phyloP scores from a whole-genome alignment of 2,329 filamentous ascomycete genomes.

The Thielaviopsis punctulata region DNA sequence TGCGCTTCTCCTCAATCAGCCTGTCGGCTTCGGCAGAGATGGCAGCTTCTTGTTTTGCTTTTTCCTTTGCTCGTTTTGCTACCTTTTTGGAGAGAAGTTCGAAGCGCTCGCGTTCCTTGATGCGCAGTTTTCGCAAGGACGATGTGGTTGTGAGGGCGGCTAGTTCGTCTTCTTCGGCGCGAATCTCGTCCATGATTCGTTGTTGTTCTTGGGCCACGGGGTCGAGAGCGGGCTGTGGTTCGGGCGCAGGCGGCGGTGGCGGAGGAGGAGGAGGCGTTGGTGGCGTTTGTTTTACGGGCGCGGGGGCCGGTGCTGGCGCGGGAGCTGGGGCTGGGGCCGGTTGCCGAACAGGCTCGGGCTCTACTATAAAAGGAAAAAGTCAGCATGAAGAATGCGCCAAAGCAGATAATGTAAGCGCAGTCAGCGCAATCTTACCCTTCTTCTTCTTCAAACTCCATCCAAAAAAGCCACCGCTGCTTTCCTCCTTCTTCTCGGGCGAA shows the following conservation, averaged over 20 bases:
- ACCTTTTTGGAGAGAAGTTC: constrained; percentile 1
- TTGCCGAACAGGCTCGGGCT: constrained; percentile 3
- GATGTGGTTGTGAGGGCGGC: neutral
- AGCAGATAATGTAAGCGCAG: too few species aligned
- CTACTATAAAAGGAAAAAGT: constrained; percentile 1
- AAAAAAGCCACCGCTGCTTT: constrained; percentile 5
- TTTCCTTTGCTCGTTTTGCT: constrained; percentile 11
- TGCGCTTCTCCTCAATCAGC: constrained; percentile 5
- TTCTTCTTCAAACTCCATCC: constrained; percentile 2
- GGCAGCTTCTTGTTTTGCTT: constrained; percentile 10
- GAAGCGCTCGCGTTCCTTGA: constrained; percentile 7
- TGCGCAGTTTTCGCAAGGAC: neutral
- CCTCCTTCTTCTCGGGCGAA: constrained; percentile 2
- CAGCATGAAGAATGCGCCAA: too few species aligned
- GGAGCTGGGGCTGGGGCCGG: neutral
- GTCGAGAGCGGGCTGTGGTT: neutral
- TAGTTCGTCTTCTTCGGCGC: constrained; percentile 7
- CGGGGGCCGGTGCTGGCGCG: neutral
- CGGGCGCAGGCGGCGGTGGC: neutral
- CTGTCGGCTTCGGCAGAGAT: constrained; percentile 8
- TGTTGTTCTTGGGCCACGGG: constrained; percentile 4
- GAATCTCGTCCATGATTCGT: constrained; percentile 6
- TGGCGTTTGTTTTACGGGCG: neutral
- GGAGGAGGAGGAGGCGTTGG: constrained; percentile 1
- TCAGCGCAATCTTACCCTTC: constrained; percentile 2